A percentile compares a stretch with the other conserved stretches of the same genome.
Evolutionary conservation across 768 basidiomycete genomes (phyloP).

Genomic region (Leccinum boreale): DNA sequence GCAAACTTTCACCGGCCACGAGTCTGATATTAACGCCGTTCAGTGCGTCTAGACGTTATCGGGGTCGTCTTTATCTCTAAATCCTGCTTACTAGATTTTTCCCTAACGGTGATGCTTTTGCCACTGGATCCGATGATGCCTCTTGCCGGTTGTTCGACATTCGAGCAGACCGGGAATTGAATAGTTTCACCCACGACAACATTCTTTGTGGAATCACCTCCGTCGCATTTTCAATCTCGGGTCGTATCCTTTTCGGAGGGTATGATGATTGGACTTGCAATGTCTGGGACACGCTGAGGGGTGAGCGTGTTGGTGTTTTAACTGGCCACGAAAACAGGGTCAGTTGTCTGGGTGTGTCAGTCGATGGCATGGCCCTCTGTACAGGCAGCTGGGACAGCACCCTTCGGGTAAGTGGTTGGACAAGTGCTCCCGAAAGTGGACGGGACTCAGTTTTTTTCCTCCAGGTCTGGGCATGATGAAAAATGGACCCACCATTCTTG

Average conservation of each 20-base stretch:
- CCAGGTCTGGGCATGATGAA: slow-evolving; percentile 81
- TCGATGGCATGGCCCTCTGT: slow-evolving; percentile 97
- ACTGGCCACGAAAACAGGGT: slow-evolving; percentile 99
- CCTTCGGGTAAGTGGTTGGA: slow-evolving; percentile 65
- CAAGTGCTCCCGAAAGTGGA: background rate
- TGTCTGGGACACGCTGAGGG: slow-evolving; percentile 98
- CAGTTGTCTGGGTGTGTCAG: slow-evolving; percentile 91
- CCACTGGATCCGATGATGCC: slow-evolving; percentile 97
- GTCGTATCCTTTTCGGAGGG: slow-evolving; percentile 95
- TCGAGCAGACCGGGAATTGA: slow-evolving; percentile 94
- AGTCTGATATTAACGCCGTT: slow-evolving; percentile 99
- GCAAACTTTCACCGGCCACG: slow-evolving; percentile 98
- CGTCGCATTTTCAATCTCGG: slow-evolving; percentile 97
- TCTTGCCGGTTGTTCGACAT: slow-evolving; percentile 98
- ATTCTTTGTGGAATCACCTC: slow-evolving; percentile 99
- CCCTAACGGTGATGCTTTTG: slow-evolving; percentile 99
- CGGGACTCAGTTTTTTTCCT: slow-evolving; percentile 14
- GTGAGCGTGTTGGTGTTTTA: slow-evolving; percentile 95
- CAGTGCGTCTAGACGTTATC: slow-evolving; percentile 56
- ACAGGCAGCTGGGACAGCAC: slow-evolving; percentile 99
- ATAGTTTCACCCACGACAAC: slow-evolving; percentile 97
- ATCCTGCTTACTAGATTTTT: slow-evolving; percentile 68
- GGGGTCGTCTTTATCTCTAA: slow-evolving; percentile 4
- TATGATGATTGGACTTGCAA: slow-evolving; percentile 99
- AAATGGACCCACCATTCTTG: slow-evolving; percentile 24